Base-by-base conservation (phyloP, 2,329 filamentous ascomycete genomes). In the Ceratocystis albifundus region DNA sequence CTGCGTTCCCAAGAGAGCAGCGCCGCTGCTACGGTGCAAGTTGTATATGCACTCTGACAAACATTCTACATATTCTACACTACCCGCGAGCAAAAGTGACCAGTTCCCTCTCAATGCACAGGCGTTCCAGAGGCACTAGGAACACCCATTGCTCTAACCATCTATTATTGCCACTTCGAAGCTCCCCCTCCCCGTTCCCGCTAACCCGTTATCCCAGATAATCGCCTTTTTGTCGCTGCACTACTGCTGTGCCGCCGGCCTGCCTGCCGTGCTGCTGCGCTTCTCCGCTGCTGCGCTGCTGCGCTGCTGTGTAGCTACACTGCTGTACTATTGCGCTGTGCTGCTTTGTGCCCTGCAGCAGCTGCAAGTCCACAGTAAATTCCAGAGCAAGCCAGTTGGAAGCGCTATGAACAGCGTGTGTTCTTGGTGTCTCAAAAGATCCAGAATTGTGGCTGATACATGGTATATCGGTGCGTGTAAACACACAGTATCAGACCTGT, bases 401-500 rank as follows among this genome's bases (percentile, higher is more conserved):
- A 28, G 48, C 55, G 55, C 55, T 32, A 15, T 59, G 55, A 59
- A 59, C 55, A 59, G 55, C 55, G 55, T 32, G 55, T 59, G 55
- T 59, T 59, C 55, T 59, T 59, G 55, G 55, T 59, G 55, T n/a
- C 15, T 25, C 55, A 59, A 59, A 59, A 59, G 55, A 36, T 59
- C 55, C 55, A 59, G 55, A 59, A 59, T 59, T 59, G 55, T 59
- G 55, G 55, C 55, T 59, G 55, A 59, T 59, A 59, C 55, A 59
- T 59, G 55, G 17, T n/a, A 30, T 32, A 59, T 36, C 7, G 55
- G 55, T 59, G 55, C 28, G n/a, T 36, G 25, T 59, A 59, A 28
- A n/a, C n/a, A 36, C 15, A 36, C 36, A 10, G n/a, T 59, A 59
- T 30, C 55, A 22, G 20, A 25, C 48, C 48, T 53, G 48, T 53